Evolutionary conservation across 2,329 filamentous ascomycete species (phyloP), one percentile per base, ranked within the genome.

Genomic region (Pseudogymnoascus verrucosus): DNA sequence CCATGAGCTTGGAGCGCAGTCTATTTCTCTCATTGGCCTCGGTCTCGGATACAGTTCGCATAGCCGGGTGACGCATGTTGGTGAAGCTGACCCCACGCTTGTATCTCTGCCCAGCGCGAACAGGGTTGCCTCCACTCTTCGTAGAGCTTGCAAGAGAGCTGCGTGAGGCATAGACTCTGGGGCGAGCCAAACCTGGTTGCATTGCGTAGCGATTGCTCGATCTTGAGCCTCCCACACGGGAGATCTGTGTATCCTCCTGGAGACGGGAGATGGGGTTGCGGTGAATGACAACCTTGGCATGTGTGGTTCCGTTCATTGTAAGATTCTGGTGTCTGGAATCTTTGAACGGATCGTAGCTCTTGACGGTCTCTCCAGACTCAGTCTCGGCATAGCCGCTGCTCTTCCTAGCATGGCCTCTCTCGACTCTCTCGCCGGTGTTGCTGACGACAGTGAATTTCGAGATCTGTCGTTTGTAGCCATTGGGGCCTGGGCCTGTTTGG

Each of bases 341-440:
- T 70, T 90, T 85, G 74, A 89, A 96, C 0, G 92, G 91, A 73
- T 96, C 93, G 69, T 96, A 96, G 74, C 89, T 95, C 67, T 83
- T 74, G 10, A 80, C 72, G 0, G 80, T 84, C 7, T 78, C 80
- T 19, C 71, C 72, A 12, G 68, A 69, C 69, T 78, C 65, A 67
- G 73, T 66, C 67, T 70, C 65, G 68, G 70, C 60, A 69, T 72
- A 26, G 68, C 69, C 6, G 69, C 70, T n/a, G 72, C 71, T 67
- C 73, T 78, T 72, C 8, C 69, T 39, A 21, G 71, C 69, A 6
- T 82, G 81, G 1, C 77, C 74, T 7, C 77, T 78, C 31, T 82
- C 81, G n/a, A 77, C 74, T 7, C 77, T 78, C 31, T 82, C 81
- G n/a, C 82, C 77, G 11, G 82, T 77, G 63, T 84, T 86, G 10